Evolutionary conservation across 2,329 filamentous ascomycete species (phyloP).

Genomic region (Cryphonectria radicalis): DNA sequence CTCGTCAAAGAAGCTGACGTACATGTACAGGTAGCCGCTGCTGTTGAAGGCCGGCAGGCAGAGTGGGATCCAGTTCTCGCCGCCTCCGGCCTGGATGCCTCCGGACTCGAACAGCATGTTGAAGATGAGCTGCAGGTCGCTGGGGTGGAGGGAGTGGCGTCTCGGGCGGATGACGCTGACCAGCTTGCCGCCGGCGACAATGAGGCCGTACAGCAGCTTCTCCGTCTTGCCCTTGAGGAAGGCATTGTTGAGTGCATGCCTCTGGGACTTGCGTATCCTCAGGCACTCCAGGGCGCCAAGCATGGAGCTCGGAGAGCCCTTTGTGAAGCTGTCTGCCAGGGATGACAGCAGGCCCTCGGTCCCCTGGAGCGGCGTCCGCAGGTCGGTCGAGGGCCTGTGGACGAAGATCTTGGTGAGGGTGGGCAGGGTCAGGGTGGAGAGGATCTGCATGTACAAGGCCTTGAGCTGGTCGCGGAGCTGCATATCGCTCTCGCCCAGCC

Average conservation of each 20-base stretch:
- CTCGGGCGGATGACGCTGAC: constrained; percentile 95
- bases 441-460: constrained; percentile 95
- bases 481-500: constrained; percentile 86
- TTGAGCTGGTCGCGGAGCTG: constrained; percentile 89
- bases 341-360: constrained; percentile 91
- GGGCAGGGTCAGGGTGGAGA: constrained; percentile 91
- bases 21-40: constrained; percentile 97
- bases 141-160: constrained; percentile 92
- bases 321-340: constrained; percentile 91
- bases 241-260: constrained; percentile 82
- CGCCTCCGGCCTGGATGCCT: constrained; percentile 84
- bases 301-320: constrained; percentile 85
- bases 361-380: constrained; percentile 86
- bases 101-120: constrained; percentile 99
- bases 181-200: constrained; percentile 89
- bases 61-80: constrained; percentile 96
- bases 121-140: constrained; percentile 94
- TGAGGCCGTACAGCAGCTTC: constrained; percentile 86
- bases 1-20: constrained; percentile 89
- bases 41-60: constrained; percentile 98
- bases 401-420: constrained; percentile 85
- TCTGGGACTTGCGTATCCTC: constrained; percentile 86
- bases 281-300: constrained; percentile 91
- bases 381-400: constrained; percentile 88
- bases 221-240: constrained; percentile 78